Evolutionary conservation across 164 flowering plant genomes (phyloP), one percentile per base, ranked within the genome.

Genomic region (Litsea cubeba): DNA sequence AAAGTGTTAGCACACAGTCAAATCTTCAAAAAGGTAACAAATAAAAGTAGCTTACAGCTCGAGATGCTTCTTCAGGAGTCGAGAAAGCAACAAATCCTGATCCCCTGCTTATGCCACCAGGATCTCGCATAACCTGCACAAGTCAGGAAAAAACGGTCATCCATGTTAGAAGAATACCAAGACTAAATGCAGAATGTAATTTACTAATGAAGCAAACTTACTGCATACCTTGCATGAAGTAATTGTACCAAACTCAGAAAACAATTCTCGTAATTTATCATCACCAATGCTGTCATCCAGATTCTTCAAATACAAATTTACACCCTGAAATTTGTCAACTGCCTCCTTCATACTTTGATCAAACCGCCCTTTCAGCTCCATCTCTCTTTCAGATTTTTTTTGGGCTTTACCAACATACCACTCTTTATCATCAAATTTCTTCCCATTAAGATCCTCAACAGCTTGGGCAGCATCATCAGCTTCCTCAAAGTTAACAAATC

Each of bases 71-170:
- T 75, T 89, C 94, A 2, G 88, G 82, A 0, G 84, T 81, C 67
- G 91, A 84, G 76, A 89, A 89, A 57, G 95, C 90, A 40, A 93
- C 95, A 80, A 91, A 93, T 23, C 97, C 97, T 72, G 83, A 87
- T 5, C 95, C 95, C 80, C 83, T 89, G 73, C 95, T 91, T 77
- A 65, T 60, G 17, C 97, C 93, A 25, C 84, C 82, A n/a, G 77
- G 70, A 82, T 88, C 89, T 66, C 81, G 80, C 94, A 87, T 82
- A 57, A 92, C 88, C 95, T 92, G 68, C 46, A 35, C 5, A 30
- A n/a, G n/a, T 30, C 32, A 30, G 4, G n/a, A n/a, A 30, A 30
- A 4, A 30, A 4, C 32, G 3, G 32, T 3, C 32, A 3, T 35
- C 46, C 46, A 35, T 0, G 10, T 35, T 1, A 35, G 10, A 35